Conservation (phyloP, 1,284 basidiomycete genomes). For the Schizophyllum commune region DNA sequence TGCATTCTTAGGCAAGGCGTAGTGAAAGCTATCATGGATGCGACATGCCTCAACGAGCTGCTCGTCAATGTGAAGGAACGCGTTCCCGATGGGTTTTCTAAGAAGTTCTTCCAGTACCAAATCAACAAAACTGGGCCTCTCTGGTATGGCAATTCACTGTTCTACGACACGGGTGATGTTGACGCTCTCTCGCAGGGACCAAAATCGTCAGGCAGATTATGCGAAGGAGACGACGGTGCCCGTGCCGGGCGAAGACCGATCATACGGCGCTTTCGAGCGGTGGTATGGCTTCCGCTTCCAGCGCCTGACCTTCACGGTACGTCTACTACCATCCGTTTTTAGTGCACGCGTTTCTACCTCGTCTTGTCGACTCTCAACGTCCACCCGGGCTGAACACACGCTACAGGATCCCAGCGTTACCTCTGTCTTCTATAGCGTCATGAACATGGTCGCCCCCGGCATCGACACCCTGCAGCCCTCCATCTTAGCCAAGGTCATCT, state of each 20-base stretch:
- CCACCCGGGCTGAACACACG: background rate
- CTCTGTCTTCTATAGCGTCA: conserved; percentile 5
- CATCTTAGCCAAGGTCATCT: conserved; percentile 11
- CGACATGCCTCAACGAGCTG: background rate
- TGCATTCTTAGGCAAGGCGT: background rate
- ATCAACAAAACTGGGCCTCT: conserved; percentile 9
- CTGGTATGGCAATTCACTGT: conserved; percentile 12
- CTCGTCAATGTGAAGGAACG: background rate
- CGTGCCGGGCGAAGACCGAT: conserved; percentile 14
- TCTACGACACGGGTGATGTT: background rate
- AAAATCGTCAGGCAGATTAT: conserved; percentile 11
- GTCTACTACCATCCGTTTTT: background rate
- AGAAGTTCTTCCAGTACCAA: conserved; percentile 13
- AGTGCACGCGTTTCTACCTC: background rate
- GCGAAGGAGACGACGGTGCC: conserved; percentile 13
- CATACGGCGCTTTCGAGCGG: conserved; percentile 9
- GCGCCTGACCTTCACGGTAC: conserved; percentile 9
- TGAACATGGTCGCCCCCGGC: conserved; percentile 6
- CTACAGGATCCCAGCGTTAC: conserved; percentile 10
- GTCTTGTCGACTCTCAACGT: background rate
- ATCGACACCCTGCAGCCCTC: conserved; percentile 14
- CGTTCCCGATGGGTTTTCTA: conserved; percentile 10
- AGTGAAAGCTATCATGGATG: background rate
- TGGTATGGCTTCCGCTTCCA: conserved; percentile 12
- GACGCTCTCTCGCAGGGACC: background rate